Evolutionary conservation across 805 yeast genomes (phyloP).

Genomic region (Barnettozyma californica): DNA sequence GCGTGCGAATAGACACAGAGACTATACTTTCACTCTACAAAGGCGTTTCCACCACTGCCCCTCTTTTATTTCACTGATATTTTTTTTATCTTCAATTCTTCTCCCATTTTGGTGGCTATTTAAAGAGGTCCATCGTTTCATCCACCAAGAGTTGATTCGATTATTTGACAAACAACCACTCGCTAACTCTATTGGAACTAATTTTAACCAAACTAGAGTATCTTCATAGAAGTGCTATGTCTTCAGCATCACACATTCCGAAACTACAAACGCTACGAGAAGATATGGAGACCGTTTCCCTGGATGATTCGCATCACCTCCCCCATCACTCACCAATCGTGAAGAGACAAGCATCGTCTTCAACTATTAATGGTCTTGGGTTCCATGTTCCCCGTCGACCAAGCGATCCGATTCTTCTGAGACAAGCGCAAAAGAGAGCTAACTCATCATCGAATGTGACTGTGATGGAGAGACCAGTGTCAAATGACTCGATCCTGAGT

Average conservation of each 20-base stretch:
- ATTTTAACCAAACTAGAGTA: not conserved
- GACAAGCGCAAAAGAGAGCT: constrained; percentile 3
- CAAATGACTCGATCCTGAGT: constrained; percentile 24
- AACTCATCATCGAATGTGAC: constrained; percentile 13
- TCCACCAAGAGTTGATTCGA: not conserved
- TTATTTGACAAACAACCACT: not conserved
- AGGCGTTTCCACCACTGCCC: not conserved
- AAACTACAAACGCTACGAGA: constrained; percentile 10
- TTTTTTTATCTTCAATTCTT: not conserved
- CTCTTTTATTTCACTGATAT: not conserved
- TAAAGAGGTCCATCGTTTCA: not conserved
- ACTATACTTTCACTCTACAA: not conserved
- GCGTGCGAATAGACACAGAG: not conserved
- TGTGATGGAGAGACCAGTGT: constrained; percentile 23
- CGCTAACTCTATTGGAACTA: not conserved
- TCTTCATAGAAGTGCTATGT: not conserved
- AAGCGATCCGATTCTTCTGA: constrained; percentile 19
- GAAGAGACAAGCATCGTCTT: constrained; percentile 7
- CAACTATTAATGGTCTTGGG: constrained; percentile 19
- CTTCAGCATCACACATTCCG: constrained; percentile 1
- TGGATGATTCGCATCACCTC: constrained; percentile 11
- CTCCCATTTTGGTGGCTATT: not conserved
- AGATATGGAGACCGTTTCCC: constrained; percentile 10
- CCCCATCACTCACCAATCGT: not conserved
- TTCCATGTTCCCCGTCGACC: constrained; percentile 21